Conservation (phyloP, 2,329 filamentous ascomycete species). For the Trichoderma harzianum region DNA sequence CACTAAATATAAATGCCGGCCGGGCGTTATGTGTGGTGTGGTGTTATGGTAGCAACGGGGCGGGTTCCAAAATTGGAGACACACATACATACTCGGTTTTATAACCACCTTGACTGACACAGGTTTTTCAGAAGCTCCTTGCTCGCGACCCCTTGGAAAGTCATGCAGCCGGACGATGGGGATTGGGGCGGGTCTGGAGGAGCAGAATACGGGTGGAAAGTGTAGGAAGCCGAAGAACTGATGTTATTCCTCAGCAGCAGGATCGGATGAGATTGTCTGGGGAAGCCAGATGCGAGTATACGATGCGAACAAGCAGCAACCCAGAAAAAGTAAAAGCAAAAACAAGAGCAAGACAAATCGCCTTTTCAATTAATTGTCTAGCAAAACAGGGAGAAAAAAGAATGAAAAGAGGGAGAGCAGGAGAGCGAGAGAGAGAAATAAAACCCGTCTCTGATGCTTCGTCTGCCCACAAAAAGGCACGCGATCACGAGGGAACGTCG, state of each 20-base stretch:
- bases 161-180: neutral
- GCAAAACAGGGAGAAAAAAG: neutral
- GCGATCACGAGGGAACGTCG: conserved; percentile 9
- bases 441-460: neutral
- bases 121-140: neutral
- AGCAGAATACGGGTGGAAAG: neutral
- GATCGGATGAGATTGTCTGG: neutral
- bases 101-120: conserved; percentile 2
- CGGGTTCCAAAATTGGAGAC: conserved; percentile 1
- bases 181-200: neutral
- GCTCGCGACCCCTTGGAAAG: neutral
- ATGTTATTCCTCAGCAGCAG: neutral
- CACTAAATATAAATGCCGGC: conserved; percentile 14
- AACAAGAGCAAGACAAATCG: neutral
- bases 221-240: neutral
- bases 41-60: conserved; percentile 14
- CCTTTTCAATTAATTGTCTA: neutral
- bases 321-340: neutral
- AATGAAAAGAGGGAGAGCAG: neutral
- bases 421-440: neutral
- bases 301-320: neutral
- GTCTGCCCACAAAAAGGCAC: conserved; percentile 1
- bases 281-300: neutral
- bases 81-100: neutral
- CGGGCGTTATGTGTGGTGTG: neutral